Evolutionary conservation across 2,329 filamentous ascomycete species (phyloP), one percentile per base, ranked within the genome.

Genomic region (Reticulascus tulasneorum): DNA sequence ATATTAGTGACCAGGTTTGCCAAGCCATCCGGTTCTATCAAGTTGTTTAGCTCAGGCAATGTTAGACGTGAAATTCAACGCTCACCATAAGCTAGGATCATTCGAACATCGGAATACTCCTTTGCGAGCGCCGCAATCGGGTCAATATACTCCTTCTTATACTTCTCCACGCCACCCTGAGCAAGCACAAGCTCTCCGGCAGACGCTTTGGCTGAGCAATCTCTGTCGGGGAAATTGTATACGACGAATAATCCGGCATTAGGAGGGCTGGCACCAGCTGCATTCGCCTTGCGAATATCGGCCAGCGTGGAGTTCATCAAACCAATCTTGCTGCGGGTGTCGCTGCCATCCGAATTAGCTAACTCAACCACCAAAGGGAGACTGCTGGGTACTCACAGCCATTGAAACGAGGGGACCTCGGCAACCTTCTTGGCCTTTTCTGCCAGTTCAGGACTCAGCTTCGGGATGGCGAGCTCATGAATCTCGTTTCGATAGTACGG

Each of bases 381-480:
- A n/a, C n/a, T n/a, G n/a, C 7, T 10, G 23, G 11, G 17, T 29
- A 32, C 44, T 50, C 22, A 58, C 49, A 47, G 52, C 50, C 46
- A 54, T 26, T 50, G 56, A 32, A 55, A 55, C 4, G 51, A 54
- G n/a, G 56, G 50, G 6, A 59, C 49, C 21, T 49, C 49, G 7
- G 50, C 52, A 20, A 55, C 51, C 18, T 50, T 50, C 22, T 51
- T 48, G 7, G 53, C 51, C 37, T 58, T 63, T 6, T 63, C 62
- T 15, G 61, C 62, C 30, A 71, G 56, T 11, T 68, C 59, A 6
- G 66, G 58, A 9, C 65, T 62, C 40, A 78, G 57, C 4, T 73
- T 71, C 4, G 77, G 75, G 23, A 79, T 67, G 4, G 76, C 76
- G 3, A 63, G 54, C 23, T 52, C 63, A 23, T 64, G 57, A 21